Base-by-base conservation (phyloP, 2,329 filamentous ascomycete genomes). In the Plenodomus tracheiphilus region DNA sequence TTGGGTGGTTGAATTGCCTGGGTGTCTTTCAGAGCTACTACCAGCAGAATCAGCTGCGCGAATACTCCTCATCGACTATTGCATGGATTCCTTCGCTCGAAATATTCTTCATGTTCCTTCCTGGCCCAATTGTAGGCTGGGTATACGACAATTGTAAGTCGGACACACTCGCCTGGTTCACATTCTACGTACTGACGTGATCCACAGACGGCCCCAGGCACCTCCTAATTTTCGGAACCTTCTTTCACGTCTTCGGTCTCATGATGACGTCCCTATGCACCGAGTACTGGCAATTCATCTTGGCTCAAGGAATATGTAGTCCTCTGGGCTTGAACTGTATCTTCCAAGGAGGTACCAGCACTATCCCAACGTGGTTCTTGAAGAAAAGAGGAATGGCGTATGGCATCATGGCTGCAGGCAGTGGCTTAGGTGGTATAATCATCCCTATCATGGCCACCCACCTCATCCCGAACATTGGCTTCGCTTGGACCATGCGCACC, bases 201-300 rank as follows among this genome's bases (percentile, higher is more conserved):
- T 25, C 22, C 22, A 25, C 22, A 25, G 22, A 25, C 22, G 86
- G 86, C 0, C 83, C 85, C 0, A 77, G 79, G 21, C 78, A 73
- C 39, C 70, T 88, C 0, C 64, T 86, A 1, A 28, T 83, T 1
- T 62, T 65, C 11, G 83, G 83, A 15, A 78, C 75, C 0, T 68
- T 85, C 43, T 62, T 84, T 28, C 80, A 85, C 46, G 78, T 86
- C 15, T 80, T 86, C 46, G 80, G 81, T 2, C 61, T 87, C 4
- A 85, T 87, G 81, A 85, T 86, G 82, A 76, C 81, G 0, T 80
- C 76, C 7, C 66, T 87, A 48, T 84, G 75, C 44, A 79, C 72
- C 0, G 58, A 80, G 46, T 83, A 81, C 62, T 83, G 78, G 53
- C 80, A 82, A 32, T 78, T 82, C 59, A 65, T 83, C 40, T 77